Percentiles rank a stretch among this genome's conserved stretches.
Evolutionary conservation across 306 rosid species (phyloP).

Genomic region (Acacia melanoxylon): DNA sequence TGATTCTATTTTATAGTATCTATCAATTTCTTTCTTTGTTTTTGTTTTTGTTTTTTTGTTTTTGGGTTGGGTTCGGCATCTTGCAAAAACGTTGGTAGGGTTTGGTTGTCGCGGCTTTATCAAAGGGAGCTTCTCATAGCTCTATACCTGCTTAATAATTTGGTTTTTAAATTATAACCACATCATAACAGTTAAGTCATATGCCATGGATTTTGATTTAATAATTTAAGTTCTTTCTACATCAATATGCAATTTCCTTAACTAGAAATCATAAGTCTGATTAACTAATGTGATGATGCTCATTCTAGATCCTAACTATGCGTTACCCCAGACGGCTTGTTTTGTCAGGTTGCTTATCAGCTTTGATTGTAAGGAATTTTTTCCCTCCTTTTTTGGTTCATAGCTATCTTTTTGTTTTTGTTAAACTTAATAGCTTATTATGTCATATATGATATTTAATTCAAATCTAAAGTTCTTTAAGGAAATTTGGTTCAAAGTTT

Average conservation of each 20-base stretch:
- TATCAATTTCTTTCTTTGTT: neutral
- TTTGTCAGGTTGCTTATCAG: constrained; percentile 60
- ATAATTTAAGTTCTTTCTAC: neutral
- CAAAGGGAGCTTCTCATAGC: neutral
- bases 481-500: neutral
- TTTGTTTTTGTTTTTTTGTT: no score
- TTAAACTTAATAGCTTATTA: no score
- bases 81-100: neutral
- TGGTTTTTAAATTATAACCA: neutral
- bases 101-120: neutral
- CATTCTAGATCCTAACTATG: constrained; percentile 67
- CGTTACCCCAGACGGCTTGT: constrained; percentile 76
- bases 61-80: neutral
- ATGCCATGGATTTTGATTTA: neutral
- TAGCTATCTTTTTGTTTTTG: no score
- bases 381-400: no score
- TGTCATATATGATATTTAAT: no score
- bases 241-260: neutral
- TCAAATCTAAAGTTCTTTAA: no score
- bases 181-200: neutral
- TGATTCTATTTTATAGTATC: neutral
- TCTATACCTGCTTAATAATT: neutral
- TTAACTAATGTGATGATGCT: constrained; percentile 16
- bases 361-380: no score
- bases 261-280: neutral